Percentiles rank a stretch among this genome's conserved stretches.
Evolutionary conservation across 2,329 filamentous ascomycete genomes (phyloP).

Genomic region (Arthroderma sp.): DNA sequence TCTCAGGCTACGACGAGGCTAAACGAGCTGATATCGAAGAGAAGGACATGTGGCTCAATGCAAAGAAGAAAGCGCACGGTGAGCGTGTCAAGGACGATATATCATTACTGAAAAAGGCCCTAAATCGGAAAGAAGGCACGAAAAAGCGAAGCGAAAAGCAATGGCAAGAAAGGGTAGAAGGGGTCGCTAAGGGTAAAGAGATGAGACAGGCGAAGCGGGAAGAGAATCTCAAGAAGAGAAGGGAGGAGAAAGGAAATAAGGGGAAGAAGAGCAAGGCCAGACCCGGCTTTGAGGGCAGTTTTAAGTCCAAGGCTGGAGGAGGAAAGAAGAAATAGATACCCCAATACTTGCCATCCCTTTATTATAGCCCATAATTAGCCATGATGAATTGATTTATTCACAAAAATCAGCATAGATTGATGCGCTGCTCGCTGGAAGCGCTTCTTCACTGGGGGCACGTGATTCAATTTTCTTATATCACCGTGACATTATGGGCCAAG

Average conservation of each 20-base stretch:
- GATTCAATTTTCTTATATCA: too few species aligned
- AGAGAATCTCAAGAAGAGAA: constrained; percentile 60
- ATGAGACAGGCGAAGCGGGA: constrained; percentile 72
- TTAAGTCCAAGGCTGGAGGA: constrained; percentile 40
- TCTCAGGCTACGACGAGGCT: constrained; percentile 60
- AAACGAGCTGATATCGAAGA: constrained; percentile 80
- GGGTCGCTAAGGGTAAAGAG: constrained; percentile 62
- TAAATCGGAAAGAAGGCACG: constrained; percentile 79
- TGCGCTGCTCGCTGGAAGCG: too few species aligned
- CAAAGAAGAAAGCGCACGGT: constrained; percentile 75
- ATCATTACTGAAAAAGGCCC: constrained; percentile 74
- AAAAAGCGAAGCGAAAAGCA: constrained; percentile 89
- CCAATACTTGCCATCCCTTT: too few species aligned
- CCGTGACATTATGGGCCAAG: too few species aligned
- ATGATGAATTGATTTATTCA: too few species aligned
- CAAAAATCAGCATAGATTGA: too few species aligned
- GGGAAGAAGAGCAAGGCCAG: constrained; percentile 41
- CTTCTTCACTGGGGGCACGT: too few species aligned
- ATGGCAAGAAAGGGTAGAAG: constrained; percentile 62
- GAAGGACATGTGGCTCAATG: constrained; percentile 89
- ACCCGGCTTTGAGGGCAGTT: constrained; percentile 60
- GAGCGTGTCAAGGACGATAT: constrained; percentile 83
- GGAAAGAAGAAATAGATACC: constrained; percentile 26
- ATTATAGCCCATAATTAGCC: too few species aligned
- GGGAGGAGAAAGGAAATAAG: constrained; percentile 57